Evolutionary conservation across 306 rosid species (phyloP), one percentile per base, ranked within the genome.

Genomic region (Carpinus viminea): DNA sequence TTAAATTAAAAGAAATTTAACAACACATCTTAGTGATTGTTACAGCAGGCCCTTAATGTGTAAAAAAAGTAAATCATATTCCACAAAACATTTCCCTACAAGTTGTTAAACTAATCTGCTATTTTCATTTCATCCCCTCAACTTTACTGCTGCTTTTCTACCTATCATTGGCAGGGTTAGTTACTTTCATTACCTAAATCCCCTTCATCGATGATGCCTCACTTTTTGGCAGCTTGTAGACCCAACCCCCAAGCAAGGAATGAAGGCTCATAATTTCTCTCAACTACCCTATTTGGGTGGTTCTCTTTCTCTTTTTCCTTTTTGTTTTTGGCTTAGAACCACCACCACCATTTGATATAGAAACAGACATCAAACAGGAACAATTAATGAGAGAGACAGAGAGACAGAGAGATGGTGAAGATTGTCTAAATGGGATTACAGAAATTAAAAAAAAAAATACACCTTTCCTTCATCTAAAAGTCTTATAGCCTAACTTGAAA

Each of bases 181-280:
- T 70, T 73, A 50, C 31, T 51, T 51, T 61, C 59, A 80, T 85
- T 76, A 75, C 54, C 18, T 21, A 64, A 12, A 65, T 56, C 83
- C 73, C 76, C 77, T 62, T 80, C 77, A 77, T 64, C 48, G 8
- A 76, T 41, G 73, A 82, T 46, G 66, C 78, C 81, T 36, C 53
- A 75, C 76, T 80, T 82, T 78, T 86, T 79, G 93, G 85, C 93
- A 80, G 69, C 68, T 83, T 87, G 90, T 84, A 81, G 90, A 70
- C 88, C 80, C 88, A 71, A 52, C 66, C 68, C 68, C 71, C 80
- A 88, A 85, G 89, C 84, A 83, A 87, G 78, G 77, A 43, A 76
- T 75, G 68, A 72, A 70, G 12, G 54, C 43, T 64, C 53, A 45
- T 84, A 75, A 36, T 74, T 55, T 77, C 76, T 65, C 83, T 72